phyloP scores from a whole-genome alignment of 495 filamentous ascomycete species.

The Aspergillus nanangensis region DNA sequence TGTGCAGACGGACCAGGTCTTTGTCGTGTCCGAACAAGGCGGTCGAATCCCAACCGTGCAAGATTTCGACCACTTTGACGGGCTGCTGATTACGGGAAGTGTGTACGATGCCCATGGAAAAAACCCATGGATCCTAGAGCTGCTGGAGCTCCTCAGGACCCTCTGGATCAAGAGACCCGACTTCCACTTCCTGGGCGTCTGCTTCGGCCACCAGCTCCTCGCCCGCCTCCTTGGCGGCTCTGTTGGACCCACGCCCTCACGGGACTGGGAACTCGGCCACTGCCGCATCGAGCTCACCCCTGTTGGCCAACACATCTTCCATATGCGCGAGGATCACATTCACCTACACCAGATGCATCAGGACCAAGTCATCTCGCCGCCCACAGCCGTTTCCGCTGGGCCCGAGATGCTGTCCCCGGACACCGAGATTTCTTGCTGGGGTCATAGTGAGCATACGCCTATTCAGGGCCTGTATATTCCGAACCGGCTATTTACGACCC shows the following conservation, averaged over 20 bases:
- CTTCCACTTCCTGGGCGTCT: constrained; percentile 58
- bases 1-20: constrained; percentile 18
- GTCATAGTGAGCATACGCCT: constrained; percentile 17
- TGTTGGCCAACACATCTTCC: constrained; percentile 15
- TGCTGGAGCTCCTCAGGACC: constrained; percentile 10
- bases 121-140: constrained; percentile 16
- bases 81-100: constrained; percentile 18
- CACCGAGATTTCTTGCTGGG: constrained; percentile 13
- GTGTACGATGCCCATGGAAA: constrained; percentile 18
- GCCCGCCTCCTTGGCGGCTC: constrained; percentile 51
- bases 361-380: constrained; percentile 11
- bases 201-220: constrained; percentile 84
- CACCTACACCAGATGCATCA: constrained; percentile 21
- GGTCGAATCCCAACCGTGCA: constrained; percentile 9
- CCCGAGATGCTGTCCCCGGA: constrained; percentile 5
- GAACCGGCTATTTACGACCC: constrained; percentile 17
- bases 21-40: constrained; percentile 16
- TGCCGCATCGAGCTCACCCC: constrained; percentile 13
- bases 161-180: constrained; percentile 15
- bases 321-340: constrained; percentile 6
- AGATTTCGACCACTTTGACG: constrained; percentile 17
- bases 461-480: constrained; percentile 17
- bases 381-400: constrained; percentile 12
- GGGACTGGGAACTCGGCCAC: constrained; percentile 20
- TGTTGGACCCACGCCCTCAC: constrained; percentile 45